phyloP scores from a whole-genome alignment of 129 eudicot species.

The Ambrosia trifida region DNA sequence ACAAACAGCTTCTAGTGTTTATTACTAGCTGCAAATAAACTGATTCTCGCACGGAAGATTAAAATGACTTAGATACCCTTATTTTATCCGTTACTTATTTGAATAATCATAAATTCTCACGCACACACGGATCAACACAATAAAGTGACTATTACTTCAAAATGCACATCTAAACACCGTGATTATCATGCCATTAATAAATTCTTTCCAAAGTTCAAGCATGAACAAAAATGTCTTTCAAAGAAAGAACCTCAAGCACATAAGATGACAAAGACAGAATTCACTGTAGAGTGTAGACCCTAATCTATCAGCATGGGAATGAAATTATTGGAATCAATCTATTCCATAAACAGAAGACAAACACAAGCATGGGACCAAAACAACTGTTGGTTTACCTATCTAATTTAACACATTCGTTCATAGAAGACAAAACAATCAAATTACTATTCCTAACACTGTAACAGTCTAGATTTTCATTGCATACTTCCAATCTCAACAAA shows the following conservation, averaged over 20 bases:
- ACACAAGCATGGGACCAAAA: slow-evolving; percentile 1
- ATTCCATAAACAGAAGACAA: not conserved
- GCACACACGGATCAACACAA: not conserved
- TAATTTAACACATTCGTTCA: slow-evolving; percentile 6
- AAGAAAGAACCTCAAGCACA: not conserved
- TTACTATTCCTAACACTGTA: not conserved
- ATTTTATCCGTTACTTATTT: not conserved
- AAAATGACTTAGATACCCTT: not conserved
- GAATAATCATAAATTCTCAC: not conserved
- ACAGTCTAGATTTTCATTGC: too few relatives aligned
- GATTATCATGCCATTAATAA: not conserved
- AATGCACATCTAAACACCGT: not conserved
- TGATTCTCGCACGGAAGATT: not conserved
- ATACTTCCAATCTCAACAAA: not conserved
- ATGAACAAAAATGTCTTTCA: not conserved
- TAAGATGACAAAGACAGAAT: slow-evolving; percentile 1
- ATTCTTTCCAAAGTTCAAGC: not conserved
- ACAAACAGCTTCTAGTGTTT: not conserved
- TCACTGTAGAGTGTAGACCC: not conserved
- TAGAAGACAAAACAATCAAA: not conserved
- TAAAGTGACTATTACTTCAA: not conserved
- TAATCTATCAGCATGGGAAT: slow-evolving; percentile 7
- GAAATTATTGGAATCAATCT: not conserved
- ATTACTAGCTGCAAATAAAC: not conserved
- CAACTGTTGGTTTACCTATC: not conserved